These are phyloP conservation scores for Penicilliopsis zonata DNA, from an alignment of 495 filamentous ascomycete species.

Conservation along the genomic window DNA sequence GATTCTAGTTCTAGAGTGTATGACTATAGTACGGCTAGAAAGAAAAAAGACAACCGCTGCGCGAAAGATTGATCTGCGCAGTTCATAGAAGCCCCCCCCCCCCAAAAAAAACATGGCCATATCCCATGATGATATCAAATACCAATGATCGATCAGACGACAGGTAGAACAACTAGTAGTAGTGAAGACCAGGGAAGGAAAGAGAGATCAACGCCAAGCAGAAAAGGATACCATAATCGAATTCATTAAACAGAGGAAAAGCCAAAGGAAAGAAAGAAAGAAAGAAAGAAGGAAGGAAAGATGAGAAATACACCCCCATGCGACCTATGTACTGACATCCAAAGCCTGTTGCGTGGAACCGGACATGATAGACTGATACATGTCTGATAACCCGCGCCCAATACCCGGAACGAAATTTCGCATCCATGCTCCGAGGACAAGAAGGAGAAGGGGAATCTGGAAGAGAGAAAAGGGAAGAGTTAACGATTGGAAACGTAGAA, in stretches of 20 bases:
- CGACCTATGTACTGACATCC: slow-evolving; percentile 20
- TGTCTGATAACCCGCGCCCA: slow-evolving; percentile 32
- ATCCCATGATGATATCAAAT: slow-evolving; percentile 28
- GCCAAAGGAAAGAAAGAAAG: slow-evolving; percentile 6
- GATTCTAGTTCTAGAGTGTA: too few species aligned
- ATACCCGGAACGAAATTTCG: slow-evolving; percentile 46
- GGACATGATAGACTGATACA: slow-evolving; percentile 31
- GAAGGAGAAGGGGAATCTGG: slow-evolving; percentile 38
- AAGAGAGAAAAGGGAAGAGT: slow-evolving; percentile 35
- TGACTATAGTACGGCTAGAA: too few species aligned
- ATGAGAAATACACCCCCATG: slow-evolving; percentile 3
- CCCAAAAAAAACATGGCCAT: slow-evolving; percentile 18
- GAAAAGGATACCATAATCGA: slow-evolving; percentile 3
- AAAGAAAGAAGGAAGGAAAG: slow-evolving; percentile 11
- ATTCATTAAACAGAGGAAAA: slow-evolving; percentile 17
- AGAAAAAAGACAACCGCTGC: slow-evolving; percentile 1
- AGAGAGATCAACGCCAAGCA: slow-evolving; percentile 10
- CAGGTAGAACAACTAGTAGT: slow-evolving; percentile 8
- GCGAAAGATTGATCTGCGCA: slow-evolving; percentile 2
- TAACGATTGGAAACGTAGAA: slow-evolving; percentile 1
- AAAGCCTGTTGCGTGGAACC: slow-evolving; percentile 31
- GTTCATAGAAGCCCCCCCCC: slow-evolving; percentile 1
- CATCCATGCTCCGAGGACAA: slow-evolving; percentile 54
- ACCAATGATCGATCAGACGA: slow-evolving; percentile 7
- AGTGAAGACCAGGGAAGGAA: slow-evolving; percentile 10